Base-by-base conservation (phyloP, 495 filamentous ascomycete genomes). In the Penicillium diatomitis region DNA sequence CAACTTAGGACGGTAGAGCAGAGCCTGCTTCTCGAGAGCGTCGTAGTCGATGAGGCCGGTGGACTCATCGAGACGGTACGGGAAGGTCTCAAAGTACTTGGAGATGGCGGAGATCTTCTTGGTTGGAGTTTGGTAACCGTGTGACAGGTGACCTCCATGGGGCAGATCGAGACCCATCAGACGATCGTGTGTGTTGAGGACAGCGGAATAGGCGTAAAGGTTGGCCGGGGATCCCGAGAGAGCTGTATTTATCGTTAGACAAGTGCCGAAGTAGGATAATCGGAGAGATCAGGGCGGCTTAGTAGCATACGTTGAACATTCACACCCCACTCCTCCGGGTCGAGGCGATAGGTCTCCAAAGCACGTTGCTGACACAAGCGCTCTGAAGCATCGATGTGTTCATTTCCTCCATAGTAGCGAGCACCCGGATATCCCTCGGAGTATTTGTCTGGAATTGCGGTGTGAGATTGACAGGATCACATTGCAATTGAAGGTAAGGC, bases 51-150 rank as follows among this genome's bases (percentile, higher is more conserved):
- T 97, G 48, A 91, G 67, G 41, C 92, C 94, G 5, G 92, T 97
- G 32, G 78, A 75, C 67, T 91, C 87, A 55, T 98, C 83, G 29
- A 98, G 78, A 30, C 88, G 81, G 71, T 98, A 98, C 2, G 92
- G 92, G 8, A 98, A 65, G 4, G 94, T 97, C 74, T 98, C 92
- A 61, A 97, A 98, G 72, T 98, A 98, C 67, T 96, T 96, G 38
- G 92, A 97, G 48, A 98, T 85, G 56, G 87, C 86, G 10, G 92
- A 97, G 57, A 98, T 96, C 77, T 98, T 98, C 76, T 96, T 97
- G 38, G 87, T 90, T 2, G 94, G 90, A 8, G 85, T 96, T 68
- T 98, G 92, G 70, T 98, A 98, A 44, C 92, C 92, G 66, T 98
- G 92, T 10, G 92, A 97, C 36, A 98, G 77, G 69, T 98, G 92